A percentile compares a stretch with the other conserved stretches of the same genome.
phyloP scores from a whole-genome alignment of 345 rosid species.

The Gossypium australe region DNA sequence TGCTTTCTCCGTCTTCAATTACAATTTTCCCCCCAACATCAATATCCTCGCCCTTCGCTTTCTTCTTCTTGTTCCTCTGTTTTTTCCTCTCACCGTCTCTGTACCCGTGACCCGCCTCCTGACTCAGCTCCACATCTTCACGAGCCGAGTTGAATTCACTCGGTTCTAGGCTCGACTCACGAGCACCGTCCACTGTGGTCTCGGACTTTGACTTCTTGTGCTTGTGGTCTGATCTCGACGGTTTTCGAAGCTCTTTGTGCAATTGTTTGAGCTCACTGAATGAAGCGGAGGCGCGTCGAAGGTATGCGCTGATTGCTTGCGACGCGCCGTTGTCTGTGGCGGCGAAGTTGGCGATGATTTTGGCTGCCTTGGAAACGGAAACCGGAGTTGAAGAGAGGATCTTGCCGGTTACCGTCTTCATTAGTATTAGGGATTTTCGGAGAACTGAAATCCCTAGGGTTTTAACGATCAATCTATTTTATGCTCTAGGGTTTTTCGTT shows the following conservation, averaged over 20 bases:
- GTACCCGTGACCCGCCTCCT: not conserved
- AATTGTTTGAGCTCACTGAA: conserved; percentile 17
- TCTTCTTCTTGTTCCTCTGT: not conserved
- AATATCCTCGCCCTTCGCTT: not conserved
- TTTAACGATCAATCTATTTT: not conserved
- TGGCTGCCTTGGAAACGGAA: conserved; percentile 13
- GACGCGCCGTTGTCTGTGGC: conserved; percentile 14
- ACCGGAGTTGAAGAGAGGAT: conserved; percentile 8
- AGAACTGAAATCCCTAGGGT: not conserved
- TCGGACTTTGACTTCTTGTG: conserved; percentile 8
- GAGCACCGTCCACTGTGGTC: not conserved
- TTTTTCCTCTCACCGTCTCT: conserved; percentile 2
- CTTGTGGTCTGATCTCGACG: conserved; percentile 10
- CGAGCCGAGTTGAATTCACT: not conserved
- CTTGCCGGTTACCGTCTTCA: conserved; percentile 15
- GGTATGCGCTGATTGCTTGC: conserved; percentile 12
- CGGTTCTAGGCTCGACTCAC: conserved; percentile 12
- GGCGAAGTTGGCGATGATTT: conserved; percentile 9
- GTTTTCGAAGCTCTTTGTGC: conserved; percentile 3
- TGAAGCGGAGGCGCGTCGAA: conserved; percentile 8
- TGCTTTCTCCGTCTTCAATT: conserved; percentile 1
- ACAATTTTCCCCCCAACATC: not conserved
- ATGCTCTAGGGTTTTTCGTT: not conserved
- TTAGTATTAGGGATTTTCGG: not conserved
- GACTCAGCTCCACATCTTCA: conserved; percentile 2